Evolutionary conservation across 306 rosid species (phyloP).

Genomic region (Cicer bijugum): DNA sequence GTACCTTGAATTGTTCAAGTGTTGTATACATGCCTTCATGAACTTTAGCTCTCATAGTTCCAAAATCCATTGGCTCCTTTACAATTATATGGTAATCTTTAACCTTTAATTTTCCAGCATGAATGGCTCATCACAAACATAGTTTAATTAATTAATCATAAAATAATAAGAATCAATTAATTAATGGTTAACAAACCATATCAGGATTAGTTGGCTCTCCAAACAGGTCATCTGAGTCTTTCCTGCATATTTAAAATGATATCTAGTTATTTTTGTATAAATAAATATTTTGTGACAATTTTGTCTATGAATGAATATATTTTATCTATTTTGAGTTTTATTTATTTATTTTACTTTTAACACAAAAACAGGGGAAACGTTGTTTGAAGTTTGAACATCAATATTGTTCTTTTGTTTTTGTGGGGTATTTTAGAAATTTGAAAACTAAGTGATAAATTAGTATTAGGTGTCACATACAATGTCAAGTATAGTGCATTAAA

Average conservation of each 20-base stretch:
- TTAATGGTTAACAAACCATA: constrained; percentile 20
- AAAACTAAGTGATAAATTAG: no score
- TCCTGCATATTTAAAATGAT: constrained; percentile 21
- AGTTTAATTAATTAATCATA: background rate
- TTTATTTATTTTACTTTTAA: background rate
- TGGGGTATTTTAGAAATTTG: no score
- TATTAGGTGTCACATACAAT: no score
- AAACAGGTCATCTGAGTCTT: background rate
- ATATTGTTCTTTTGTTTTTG: no score
- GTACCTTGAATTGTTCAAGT: constrained; percentile 33
- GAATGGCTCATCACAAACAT: background rate
- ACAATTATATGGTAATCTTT: background rate
- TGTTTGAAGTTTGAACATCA: no score
- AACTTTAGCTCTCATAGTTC: constrained; percentile 41
- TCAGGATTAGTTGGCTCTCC: constrained; percentile 15
- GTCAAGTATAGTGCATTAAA: no score
- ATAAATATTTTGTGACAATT: background rate
- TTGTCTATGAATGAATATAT: no score
- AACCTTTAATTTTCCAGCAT: background rate
- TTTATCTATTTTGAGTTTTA: background rate
- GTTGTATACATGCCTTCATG: constrained; percentile 18
- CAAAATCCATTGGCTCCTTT: constrained; percentile 39
- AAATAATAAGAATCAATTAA: background rate
- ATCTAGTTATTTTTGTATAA: background rate
- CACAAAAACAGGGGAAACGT: background rate